These are phyloP conservation scores for Rhododendron griersonianum DNA, from an alignment of 148 eudicot genomes.

Conservation along the genomic window DNA sequence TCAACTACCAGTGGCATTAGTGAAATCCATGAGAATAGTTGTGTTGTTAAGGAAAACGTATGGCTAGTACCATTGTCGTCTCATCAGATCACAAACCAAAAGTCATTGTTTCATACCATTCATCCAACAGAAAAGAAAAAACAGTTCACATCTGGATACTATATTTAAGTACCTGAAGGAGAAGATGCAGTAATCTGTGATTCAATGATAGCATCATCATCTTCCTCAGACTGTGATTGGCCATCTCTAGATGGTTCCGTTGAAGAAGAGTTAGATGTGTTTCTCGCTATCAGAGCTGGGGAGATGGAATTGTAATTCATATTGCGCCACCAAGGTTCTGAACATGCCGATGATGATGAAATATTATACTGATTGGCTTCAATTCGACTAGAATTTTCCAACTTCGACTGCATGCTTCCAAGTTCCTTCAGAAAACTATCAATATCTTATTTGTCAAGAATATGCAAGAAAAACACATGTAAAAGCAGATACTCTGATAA, in stretches of 20 bases:
- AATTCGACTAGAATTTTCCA: slow-evolving; percentile 27
- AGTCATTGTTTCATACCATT: neutral
- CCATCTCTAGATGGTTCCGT: slow-evolving; percentile 55
- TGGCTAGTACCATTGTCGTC: neutral
- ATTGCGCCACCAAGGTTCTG: slow-evolving; percentile 73
- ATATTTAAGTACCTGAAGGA: slow-evolving; percentile 36
- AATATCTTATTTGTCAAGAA: neutral
- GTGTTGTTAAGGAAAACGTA: neutral
- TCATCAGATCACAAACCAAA: neutral
- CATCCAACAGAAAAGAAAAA: neutral
- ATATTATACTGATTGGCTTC: slow-evolving; percentile 28
- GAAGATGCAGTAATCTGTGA: slow-evolving; percentile 37
- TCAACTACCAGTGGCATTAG: neutral
- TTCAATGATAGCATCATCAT: slow-evolving; percentile 51
- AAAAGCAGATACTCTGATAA: neutral
- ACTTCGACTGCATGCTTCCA: slow-evolving; percentile 69
- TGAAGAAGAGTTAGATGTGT: slow-evolving; percentile 45
- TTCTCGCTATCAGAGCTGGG: slow-evolving; percentile 34
- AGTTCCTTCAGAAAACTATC: slow-evolving; percentile 13
- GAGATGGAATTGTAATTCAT: slow-evolving; percentile 38
- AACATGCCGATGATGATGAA: slow-evolving; percentile 38
- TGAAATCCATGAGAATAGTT: neutral
- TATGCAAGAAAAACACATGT: neutral
- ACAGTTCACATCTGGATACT: neutral
- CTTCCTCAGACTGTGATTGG: slow-evolving; percentile 59